phyloP scores from a whole-genome alignment of 2,329 filamentous ascomycete species.

The Trichoderma sp. region DNA sequence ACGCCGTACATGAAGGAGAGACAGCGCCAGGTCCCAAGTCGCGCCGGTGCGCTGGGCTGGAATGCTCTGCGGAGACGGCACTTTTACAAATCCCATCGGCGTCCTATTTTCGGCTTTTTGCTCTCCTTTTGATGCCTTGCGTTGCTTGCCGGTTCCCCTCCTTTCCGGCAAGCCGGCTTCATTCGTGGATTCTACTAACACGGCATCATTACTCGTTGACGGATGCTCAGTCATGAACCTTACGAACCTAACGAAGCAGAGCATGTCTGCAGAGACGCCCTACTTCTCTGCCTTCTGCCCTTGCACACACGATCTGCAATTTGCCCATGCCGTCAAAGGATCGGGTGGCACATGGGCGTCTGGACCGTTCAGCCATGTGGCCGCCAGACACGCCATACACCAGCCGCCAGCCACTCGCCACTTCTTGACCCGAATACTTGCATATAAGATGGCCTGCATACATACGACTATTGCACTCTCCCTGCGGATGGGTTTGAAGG shows the following conservation, averaged over 20 bases:
- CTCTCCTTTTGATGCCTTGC: neutral
- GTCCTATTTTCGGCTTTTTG: conserved; percentile 6
- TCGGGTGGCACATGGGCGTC: conserved; percentile 26
- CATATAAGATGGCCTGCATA: conserved; percentile 11
- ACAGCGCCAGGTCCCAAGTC: conserved; percentile 9
- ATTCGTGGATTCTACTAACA: neutral
- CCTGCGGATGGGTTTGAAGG: neutral
- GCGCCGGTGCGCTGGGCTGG: conserved; percentile 17
- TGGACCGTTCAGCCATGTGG: conserved; percentile 19
- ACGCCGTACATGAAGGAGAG: conserved; percentile 10
- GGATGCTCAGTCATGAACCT: too few relatives aligned
- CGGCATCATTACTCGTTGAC: neutral
- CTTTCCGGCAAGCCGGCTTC: conserved; percentile 9
- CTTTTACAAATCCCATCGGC: neutral
- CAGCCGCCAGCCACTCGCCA: conserved; percentile 10
- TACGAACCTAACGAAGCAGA: neutral
- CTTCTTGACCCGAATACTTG: conserved; percentile 23
- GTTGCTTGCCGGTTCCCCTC: neutral
- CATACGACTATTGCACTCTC: conserved; percentile 10
- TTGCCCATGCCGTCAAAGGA: conserved; percentile 12
- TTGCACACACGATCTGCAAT: conserved; percentile 21
- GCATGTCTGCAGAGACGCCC: conserved; percentile 12
- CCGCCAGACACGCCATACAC: conserved; percentile 7
- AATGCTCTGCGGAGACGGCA: conserved; percentile 10
- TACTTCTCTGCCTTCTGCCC: too few relatives aligned